These are phyloP conservation scores for Comarum palustre DNA, from an alignment of 306 rosid species.

Conservation along the genomic window DNA sequence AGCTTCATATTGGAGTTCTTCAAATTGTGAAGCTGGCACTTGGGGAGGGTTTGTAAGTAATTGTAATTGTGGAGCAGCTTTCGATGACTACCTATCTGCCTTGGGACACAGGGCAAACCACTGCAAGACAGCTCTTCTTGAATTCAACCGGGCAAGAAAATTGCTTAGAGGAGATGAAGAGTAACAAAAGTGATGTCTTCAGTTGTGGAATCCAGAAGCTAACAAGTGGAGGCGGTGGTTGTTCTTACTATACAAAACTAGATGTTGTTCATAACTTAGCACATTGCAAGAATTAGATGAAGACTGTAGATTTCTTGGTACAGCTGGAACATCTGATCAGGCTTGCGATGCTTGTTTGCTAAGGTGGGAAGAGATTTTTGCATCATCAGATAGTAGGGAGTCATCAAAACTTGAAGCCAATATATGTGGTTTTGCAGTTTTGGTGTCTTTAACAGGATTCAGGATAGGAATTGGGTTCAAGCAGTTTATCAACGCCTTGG, in stretches of 20 bases:
- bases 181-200: slow-evolving; percentile 13
- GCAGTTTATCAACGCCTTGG: slow-evolving; percentile 47
- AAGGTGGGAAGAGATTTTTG: slow-evolving; percentile 44
- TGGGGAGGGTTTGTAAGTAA: slow-evolving; percentile 53
- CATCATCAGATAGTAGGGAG: slow-evolving; percentile 6
- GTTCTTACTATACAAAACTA: slow-evolving; percentile 41
- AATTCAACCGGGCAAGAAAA: slow-evolving; percentile 42
- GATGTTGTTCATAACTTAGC: slow-evolving; percentile 40
- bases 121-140: slow-evolving; percentile 38
- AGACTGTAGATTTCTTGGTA: slow-evolving; percentile 37
- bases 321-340: slow-evolving; percentile 17
- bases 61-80: slow-evolving; percentile 40
- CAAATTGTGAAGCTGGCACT: slow-evolving; percentile 33
- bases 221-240: slow-evolving; percentile 47
- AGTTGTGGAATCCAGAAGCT: slow-evolving; percentile 51
- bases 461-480: slow-evolving; percentile 35
- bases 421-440: slow-evolving; percentile 52
- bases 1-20: slow-evolving; percentile 28
- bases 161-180: slow-evolving; percentile 32
- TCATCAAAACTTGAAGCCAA: slow-evolving; percentile 23
- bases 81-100: slow-evolving; percentile 45
- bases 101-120: slow-evolving; percentile 47
- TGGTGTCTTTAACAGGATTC: slow-evolving; percentile 37
- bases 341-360: slow-evolving; percentile 42
- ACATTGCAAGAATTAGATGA: slow-evolving; percentile 34